phyloP scores from a whole-genome alignment of 768 basidiomycete genomes.

The Stropharia rugosoannulata region DNA sequence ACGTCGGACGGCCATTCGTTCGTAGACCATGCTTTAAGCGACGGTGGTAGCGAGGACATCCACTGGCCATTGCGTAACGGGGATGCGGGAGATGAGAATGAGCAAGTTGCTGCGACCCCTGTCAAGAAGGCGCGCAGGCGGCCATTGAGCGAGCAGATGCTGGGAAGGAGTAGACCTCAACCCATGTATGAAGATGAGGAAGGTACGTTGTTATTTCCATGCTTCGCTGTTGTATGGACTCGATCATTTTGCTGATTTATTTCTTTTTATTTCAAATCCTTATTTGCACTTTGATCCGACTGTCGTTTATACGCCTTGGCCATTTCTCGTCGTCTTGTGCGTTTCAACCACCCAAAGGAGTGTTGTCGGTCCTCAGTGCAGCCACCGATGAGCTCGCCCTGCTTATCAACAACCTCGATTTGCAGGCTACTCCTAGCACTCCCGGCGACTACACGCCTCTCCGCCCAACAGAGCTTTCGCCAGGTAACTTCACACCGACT shows the following conservation, averaged over 20 bases:
- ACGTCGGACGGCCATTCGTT: slow-evolving; percentile 49
- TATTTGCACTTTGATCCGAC: slow-evolving; percentile 1
- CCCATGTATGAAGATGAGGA: slow-evolving; percentile 55
- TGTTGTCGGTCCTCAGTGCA: slow-evolving; percentile 70
- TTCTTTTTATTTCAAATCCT: neutral
- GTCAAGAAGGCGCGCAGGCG: slow-evolving; percentile 48
- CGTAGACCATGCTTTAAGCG: slow-evolving; percentile 10
- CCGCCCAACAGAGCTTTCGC: slow-evolving; percentile 30
- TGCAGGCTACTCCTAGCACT: slow-evolving; percentile 70
- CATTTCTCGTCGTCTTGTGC: too few species aligned
- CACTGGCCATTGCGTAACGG: too few species aligned
- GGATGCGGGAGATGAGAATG: slow-evolving; percentile 9
- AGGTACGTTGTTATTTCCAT: slow-evolving; percentile 31
- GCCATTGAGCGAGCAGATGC: slow-evolving; percentile 65
- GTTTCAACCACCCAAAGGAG: slow-evolving; percentile 33
- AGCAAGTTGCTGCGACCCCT: slow-evolving; percentile 34
- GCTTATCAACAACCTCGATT: slow-evolving; percentile 77
- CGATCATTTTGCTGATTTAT: neutral
- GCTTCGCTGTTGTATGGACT: neutral
- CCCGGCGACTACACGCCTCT: slow-evolving; percentile 49
- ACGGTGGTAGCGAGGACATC: slow-evolving; percentile 10
- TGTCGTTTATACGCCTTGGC: too few species aligned
- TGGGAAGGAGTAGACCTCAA: slow-evolving; percentile 46
- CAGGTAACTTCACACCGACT: slow-evolving; percentile 4
- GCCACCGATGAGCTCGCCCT: slow-evolving; percentile 80